Evolutionary conservation across 768 basidiomycete genomes (phyloP).

Genomic region (Botryobasidium botryosum): DNA sequence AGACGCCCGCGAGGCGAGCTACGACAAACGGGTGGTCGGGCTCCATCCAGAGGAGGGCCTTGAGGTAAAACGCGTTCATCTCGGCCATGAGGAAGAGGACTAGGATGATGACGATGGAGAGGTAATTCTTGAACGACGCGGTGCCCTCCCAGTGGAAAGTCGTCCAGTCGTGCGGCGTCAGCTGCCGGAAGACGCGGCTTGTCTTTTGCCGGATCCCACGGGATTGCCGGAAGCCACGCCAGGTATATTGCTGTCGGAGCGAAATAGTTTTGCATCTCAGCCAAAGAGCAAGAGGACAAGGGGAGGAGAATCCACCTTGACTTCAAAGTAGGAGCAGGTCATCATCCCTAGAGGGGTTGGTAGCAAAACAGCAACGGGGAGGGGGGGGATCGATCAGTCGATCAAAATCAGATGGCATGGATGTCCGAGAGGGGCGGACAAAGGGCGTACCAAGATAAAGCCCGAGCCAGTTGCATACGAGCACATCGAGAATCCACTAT

Average conservation of each 20-base stretch:
- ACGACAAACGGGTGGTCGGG: constrained; percentile 79
- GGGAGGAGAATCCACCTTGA: constrained; percentile 38
- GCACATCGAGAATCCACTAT: constrained; percentile 76
- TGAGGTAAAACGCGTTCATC: constrained; percentile 76
- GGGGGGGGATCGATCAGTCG: too few relatives aligned
- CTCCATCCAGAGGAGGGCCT: constrained; percentile 79
- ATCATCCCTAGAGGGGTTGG: constrained; percentile 88
- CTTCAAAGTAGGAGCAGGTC: constrained; percentile 72
- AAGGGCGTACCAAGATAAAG: constrained; percentile 49
- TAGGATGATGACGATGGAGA: constrained; percentile 56
- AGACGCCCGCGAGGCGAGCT: constrained; percentile 51
- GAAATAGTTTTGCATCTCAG: not conserved
- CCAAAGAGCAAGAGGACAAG: not conserved
- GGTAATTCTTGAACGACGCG: constrained; percentile 56
- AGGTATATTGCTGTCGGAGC: constrained; percentile 49
- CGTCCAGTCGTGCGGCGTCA: constrained; percentile 77
- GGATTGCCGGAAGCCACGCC: constrained; percentile 69
- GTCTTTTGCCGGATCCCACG: constrained; percentile 66
- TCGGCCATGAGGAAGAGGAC: constrained; percentile 71
- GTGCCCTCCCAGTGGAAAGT: constrained; percentile 77
- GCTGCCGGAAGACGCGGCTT: constrained; percentile 61
- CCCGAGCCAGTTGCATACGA: constrained; percentile 78
- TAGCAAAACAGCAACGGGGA: too few relatives aligned
- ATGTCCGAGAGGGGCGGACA: constrained; percentile 12
- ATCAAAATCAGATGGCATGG: constrained; percentile 3